Evolutionary conservation across 2,329 filamentous ascomycete species (phyloP).

Genomic region (Myriangium duriaei): DNA sequence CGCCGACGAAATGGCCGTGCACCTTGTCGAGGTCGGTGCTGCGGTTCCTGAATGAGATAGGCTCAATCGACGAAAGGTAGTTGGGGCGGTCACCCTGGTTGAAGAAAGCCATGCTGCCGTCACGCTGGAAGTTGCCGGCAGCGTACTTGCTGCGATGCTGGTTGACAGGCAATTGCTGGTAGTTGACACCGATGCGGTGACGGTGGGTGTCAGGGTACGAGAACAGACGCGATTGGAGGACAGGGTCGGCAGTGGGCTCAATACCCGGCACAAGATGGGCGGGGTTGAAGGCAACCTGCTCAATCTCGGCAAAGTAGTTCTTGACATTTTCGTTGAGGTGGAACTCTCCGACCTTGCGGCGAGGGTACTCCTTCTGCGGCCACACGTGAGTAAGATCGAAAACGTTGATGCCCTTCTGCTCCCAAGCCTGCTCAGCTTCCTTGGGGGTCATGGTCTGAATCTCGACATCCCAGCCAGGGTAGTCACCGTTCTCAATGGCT

Average conservation of each 20-base stretch:
- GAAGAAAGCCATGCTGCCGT: slow-evolving; percentile 56
- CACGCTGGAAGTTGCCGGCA: slow-evolving; percentile 55
- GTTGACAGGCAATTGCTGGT: slow-evolving; percentile 46
- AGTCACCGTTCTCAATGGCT: slow-evolving; percentile 41
- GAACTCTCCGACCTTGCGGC: slow-evolving; percentile 42
- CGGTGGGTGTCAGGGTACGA: slow-evolving; percentile 56
- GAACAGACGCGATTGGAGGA: slow-evolving; percentile 57
- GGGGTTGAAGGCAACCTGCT: slow-evolving; percentile 58
- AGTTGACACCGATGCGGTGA: slow-evolving; percentile 45
- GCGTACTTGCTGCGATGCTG: slow-evolving; percentile 43
- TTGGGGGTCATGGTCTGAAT: slow-evolving; percentile 42
- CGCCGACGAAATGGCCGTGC: slow-evolving; percentile 37
- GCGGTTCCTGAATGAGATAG: slow-evolving; percentile 36
- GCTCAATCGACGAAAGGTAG: slow-evolving; percentile 43
- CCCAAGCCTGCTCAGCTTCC: slow-evolving; percentile 39
- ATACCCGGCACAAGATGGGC: slow-evolving; percentile 55
- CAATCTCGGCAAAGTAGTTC: slow-evolving; percentile 54
- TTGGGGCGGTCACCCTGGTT: slow-evolving; percentile 50
- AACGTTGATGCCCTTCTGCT: slow-evolving; percentile 42
- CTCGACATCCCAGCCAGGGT: slow-evolving; percentile 38
- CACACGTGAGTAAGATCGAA: slow-evolving; percentile 44
- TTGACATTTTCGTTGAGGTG: slow-evolving; percentile 42
- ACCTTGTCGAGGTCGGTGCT: slow-evolving; percentile 36
- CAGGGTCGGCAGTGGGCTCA: slow-evolving; percentile 57
- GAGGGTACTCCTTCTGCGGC: slow-evolving; percentile 40